These are phyloP conservation scores for Apiospora marii DNA, from an alignment of 2,329 filamentous ascomycete species.

Conservation along the genomic window DNA sequence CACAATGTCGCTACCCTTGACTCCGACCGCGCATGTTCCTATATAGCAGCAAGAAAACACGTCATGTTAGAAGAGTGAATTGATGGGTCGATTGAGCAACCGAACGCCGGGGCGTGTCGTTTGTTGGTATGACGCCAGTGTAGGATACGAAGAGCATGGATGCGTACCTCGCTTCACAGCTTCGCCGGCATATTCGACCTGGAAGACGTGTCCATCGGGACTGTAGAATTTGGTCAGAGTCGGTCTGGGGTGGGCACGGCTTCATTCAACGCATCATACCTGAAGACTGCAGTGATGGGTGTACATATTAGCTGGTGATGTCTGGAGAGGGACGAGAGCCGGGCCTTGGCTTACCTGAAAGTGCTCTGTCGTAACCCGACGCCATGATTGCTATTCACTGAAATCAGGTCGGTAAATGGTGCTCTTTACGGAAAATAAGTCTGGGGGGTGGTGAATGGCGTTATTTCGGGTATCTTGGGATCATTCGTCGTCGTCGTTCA, in stretches of 20 bases:
- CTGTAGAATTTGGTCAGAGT: conserved; percentile 55
- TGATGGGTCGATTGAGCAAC: conserved; percentile 29
- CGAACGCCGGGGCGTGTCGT: conserved; percentile 1
- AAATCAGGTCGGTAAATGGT: conserved; percentile 13
- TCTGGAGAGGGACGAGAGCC: conserved; percentile 39
- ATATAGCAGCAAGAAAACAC: conserved; percentile 33
- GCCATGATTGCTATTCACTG: conserved; percentile 63
- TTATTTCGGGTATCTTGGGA: conserved; percentile 25
- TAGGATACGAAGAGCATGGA: not conserved
- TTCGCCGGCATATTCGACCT: conserved; percentile 99
- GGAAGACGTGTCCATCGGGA: conserved; percentile 99
- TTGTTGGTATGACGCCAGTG: not conserved
- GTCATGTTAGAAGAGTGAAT: conserved; percentile 32
- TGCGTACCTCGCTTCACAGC: conserved; percentile 92
- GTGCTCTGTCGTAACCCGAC: conserved; percentile 98
- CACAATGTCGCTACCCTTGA: conserved; percentile 94
- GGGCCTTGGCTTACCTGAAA: conserved; percentile 78
- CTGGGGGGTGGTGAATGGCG: conserved; percentile 27
- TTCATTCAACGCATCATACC: conserved; percentile 57
- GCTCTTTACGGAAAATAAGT: conserved; percentile 24
- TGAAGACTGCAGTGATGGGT: conserved; percentile 74
- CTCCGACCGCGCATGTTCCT: conserved; percentile 97
- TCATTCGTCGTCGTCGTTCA: conserved; percentile 23
- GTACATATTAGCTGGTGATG: conserved; percentile 51
- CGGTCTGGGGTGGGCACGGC: not conserved